Evolutionary conservation across 495 filamentous ascomycete genomes (phyloP).

Genomic region (Platismatia glauca): DNA sequence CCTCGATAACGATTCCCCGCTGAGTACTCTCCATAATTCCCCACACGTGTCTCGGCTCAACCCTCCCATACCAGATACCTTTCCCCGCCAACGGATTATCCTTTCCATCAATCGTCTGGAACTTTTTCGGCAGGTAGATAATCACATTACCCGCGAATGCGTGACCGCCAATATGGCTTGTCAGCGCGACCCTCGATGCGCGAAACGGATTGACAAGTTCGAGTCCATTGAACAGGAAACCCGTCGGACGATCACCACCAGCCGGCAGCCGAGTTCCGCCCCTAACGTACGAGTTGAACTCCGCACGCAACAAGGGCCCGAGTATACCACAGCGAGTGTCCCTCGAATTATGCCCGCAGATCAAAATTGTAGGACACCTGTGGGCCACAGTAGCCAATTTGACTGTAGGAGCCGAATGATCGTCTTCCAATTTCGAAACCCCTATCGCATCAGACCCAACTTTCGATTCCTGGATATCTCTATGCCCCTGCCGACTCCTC

Average conservation of each 20-base stretch:
- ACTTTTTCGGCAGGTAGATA: conserved; percentile 65
- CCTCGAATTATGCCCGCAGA: conserved; percentile 75
- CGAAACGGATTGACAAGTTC: conserved; percentile 20
- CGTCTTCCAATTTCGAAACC: neutral
- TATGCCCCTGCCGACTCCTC: neutral
- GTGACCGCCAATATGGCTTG: conserved; percentile 87
- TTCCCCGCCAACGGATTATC: conserved; percentile 60
- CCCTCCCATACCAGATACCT: conserved; percentile 89
- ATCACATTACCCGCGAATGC: conserved; percentile 93
- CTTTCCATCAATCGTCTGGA: conserved; percentile 33
- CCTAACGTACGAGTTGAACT: conserved; percentile 52
- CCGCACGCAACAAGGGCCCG: conserved; percentile 57
- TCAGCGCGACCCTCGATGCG: conserved; percentile 50
- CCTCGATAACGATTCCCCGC: conserved; percentile 60
- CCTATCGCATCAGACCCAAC: conserved; percentile 33
- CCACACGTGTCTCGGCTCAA: conserved; percentile 79
- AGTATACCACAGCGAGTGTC: conserved; percentile 74
- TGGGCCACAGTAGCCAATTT: no score
- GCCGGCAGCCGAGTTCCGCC: conserved; percentile 10
- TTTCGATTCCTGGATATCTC: neutral
- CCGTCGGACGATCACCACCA: conserved; percentile 14
- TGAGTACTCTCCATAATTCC: conserved; percentile 75
- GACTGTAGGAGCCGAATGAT: no score
- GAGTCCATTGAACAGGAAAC: conserved; percentile 29
- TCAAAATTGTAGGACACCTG: conserved; percentile 32